Evolutionary conservation across 2,329 filamentous ascomycete species (phyloP), one percentile per base, ranked within the genome.

Genomic region (Macrophomina phaseolina): DNA sequence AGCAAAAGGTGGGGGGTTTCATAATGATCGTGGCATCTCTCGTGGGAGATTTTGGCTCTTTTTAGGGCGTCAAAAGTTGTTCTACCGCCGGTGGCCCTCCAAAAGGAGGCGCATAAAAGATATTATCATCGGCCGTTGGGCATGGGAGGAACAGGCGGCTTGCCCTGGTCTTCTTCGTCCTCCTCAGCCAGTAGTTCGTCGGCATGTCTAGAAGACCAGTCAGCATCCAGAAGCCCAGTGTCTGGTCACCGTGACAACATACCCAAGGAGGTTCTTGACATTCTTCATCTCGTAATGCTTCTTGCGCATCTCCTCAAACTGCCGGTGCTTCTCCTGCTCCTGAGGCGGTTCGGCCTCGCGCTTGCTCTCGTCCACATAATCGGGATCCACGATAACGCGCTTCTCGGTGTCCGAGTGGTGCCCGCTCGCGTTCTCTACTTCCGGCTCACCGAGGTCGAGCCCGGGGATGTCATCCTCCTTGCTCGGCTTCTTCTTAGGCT

Each of bases 221-320:
- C 38, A 49, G 32, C 55, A 48, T 67, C 30, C n/a, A 28, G 11
- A 4, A 8, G 36, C 9, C 11, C 11, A n/a, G 14, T 64, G 53
- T 69, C 61, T 68, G 52, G 55, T 28, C 14, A 48, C 16, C 45
- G 34, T 11, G 32, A 11, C 7, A 42, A 18, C 48, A 67, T 79
- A 90, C 89, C 93, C 94, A 70, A 99, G 86, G 64, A 98, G 81
- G 74, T 90, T 87, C 74, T 95, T 97, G 67, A 97, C 93, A 75
- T 95, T 91, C 81, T 88, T 93, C 95, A 99, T 99, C 85, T 99
- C 95, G 80, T 99, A 99, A 80, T 99, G 95, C 83, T 90, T 94
- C 89, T 95, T 97, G 75, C 95, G 88, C 83, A 93, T 86, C 81
- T 92, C 85, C 82, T 97, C 94, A 78, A 99, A 99, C 77, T 91